Conservation (phyloP, 2,329 filamentous ascomycete species). For the Coniochaeta sp. region DNA sequence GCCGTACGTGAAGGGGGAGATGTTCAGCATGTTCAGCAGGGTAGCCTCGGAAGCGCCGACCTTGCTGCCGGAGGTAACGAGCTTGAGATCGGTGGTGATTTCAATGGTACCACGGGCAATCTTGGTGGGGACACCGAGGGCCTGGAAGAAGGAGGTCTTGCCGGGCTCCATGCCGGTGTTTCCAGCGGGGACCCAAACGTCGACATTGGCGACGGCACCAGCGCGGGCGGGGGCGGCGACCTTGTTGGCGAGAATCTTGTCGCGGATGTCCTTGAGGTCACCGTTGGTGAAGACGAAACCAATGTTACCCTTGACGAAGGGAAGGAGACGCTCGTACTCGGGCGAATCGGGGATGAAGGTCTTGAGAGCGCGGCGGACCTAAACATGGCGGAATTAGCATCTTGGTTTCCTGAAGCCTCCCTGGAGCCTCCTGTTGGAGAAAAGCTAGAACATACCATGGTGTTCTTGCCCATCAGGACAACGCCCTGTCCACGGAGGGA, state of each 20-base stretch:
- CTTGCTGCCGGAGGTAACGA: constrained; percentile 86
- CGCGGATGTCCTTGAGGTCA: constrained; percentile 86
- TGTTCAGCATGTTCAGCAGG: constrained; percentile 99
- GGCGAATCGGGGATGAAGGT: constrained; percentile 85
- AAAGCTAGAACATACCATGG: constrained; percentile 67
- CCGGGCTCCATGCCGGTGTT: constrained; percentile 99
- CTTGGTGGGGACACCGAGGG: constrained; percentile 99
- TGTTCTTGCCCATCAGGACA: constrained; percentile 99
- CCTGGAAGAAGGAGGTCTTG: constrained; percentile 99
- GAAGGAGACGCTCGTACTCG: constrained; percentile 97
- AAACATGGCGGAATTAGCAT: constrained; percentile 1
- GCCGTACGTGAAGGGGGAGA: constrained; percentile 99
- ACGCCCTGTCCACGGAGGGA: constrained; percentile 86
- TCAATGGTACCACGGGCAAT: constrained; percentile 99
- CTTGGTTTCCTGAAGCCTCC: neutral
- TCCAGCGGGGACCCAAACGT: constrained; percentile 93
- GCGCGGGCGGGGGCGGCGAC: constrained; percentile 96
- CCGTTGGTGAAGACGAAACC: constrained; percentile 99
- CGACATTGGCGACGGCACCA: constrained; percentile 86
- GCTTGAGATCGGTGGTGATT: constrained; percentile 97
- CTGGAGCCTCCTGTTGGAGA: neutral
- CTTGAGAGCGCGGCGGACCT: constrained; percentile 95
- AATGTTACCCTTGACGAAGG: constrained; percentile 94
- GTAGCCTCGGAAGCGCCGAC: constrained; percentile 98
- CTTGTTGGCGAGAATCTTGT: constrained; percentile 94